Evolutionary conservation across 768 basidiomycete genomes (phyloP).

Genomic region (Tylopilus sp.): DNA sequence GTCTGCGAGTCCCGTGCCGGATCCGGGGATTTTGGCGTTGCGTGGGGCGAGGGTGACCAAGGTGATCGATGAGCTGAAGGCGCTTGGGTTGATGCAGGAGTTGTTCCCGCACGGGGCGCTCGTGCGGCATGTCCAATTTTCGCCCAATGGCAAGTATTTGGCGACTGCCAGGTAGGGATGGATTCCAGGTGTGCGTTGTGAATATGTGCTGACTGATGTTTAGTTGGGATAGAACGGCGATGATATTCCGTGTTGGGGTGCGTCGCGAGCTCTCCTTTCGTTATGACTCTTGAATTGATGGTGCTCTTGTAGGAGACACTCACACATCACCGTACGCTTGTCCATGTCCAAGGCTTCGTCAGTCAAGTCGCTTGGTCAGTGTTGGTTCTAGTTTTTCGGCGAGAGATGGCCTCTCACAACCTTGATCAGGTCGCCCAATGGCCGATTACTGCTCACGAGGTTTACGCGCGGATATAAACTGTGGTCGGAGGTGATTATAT

Average conservation of each 20-base stretch:
- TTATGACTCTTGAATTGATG: neutral
- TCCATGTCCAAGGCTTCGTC: conserved; percentile 50
- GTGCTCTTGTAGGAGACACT: conserved; percentile 35
- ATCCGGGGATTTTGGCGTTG: conserved; percentile 23
- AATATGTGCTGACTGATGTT: neutral
- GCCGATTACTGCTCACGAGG: conserved; percentile 44
- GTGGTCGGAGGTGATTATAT: conserved; percentile 43
- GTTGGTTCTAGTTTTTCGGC: neutral
- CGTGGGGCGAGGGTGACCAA: conserved; percentile 37
- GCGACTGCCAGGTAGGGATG: conserved; percentile 48
- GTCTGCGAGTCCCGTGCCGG: conserved; percentile 16
- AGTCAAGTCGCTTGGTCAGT: conserved; percentile 50
- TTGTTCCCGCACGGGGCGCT: conserved; percentile 43
- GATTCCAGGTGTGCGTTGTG: neutral
- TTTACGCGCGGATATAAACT: conserved; percentile 46
- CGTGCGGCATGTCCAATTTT: conserved; percentile 54
- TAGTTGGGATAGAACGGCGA: conserved; percentile 50
- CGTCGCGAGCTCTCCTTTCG: conserved; percentile 5
- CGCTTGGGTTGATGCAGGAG: conserved; percentile 36
- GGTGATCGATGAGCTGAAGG: conserved; percentile 39
- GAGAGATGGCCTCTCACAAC: neutral
- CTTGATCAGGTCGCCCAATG: conserved; percentile 42
- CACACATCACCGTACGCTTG: conserved; percentile 41
- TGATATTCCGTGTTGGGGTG: conserved; percentile 45
- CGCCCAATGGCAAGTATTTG: conserved; percentile 50